Conservation (phyloP, 2,329 filamentous ascomycete species). For the Capronia epimyces region DNA sequence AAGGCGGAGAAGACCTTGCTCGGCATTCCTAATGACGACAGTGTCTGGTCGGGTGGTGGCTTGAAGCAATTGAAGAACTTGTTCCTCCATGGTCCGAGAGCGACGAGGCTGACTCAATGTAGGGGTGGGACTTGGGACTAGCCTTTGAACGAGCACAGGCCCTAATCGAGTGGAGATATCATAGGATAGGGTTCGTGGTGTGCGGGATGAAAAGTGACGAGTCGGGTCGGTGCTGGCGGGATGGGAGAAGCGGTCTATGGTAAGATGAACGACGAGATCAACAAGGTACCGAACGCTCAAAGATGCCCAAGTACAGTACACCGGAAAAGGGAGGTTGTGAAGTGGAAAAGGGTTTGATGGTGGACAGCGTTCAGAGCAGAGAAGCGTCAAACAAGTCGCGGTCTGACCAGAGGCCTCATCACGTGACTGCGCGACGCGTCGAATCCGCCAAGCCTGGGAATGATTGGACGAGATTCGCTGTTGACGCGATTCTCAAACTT, state of each 20-base stretch:
- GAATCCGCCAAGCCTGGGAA: slow-evolving; percentile 1
- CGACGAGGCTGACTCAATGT: slow-evolving; percentile 14
- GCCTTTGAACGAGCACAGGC: slow-evolving; percentile 5
- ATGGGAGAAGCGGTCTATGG: neutral
- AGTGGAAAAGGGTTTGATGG: neutral
- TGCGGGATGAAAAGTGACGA: neutral
- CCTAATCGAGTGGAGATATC: neutral
- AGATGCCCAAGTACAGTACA: neutral
- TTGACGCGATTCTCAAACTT: too few relatives aligned
- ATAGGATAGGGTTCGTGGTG: neutral
- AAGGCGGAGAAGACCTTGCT: slow-evolving; percentile 70
- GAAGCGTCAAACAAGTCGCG: slow-evolving; percentile 5
- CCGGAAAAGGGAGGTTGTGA: neutral
- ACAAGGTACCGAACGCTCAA: neutral
- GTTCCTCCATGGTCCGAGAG: slow-evolving; percentile 67
- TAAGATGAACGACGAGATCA: neutral
- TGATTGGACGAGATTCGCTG: slow-evolving; percentile 4
- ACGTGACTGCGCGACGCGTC: slow-evolving; percentile 9
- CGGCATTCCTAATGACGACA: slow-evolving; percentile 66
- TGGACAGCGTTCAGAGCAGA: neutral
- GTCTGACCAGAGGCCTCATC: neutral
- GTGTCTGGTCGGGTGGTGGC: slow-evolving; percentile 71
- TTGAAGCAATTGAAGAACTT: slow-evolving; percentile 80
- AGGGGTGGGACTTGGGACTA: slow-evolving; percentile 4
- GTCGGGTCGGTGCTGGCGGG: neutral